Percentiles rank a stretch among this genome's conserved stretches.
These are phyloP conservation scores for Taphrina confusa DNA, from an alignment of 1,139 yeast genomes.

Conservation along the genomic window DNA sequence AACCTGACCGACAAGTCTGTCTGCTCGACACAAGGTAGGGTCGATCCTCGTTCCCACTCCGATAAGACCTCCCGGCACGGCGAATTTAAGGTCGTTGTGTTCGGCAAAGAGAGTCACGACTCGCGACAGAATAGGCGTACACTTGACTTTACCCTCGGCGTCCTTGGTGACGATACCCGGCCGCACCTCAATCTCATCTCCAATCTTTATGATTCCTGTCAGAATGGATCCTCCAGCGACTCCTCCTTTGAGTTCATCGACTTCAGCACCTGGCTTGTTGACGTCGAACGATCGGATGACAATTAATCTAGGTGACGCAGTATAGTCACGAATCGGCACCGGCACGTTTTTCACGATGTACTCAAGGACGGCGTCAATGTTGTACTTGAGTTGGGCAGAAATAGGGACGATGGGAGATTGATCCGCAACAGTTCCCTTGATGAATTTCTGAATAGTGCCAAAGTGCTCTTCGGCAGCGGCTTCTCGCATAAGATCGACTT, in stretches of 20 bases:
- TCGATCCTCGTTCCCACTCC: constrained; percentile 99
- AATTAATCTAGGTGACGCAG: constrained; percentile 89
- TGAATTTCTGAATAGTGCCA: constrained; percentile 84
- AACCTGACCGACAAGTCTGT: constrained; percentile 98
- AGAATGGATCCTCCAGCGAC: constrained; percentile 99
- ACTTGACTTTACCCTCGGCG: constrained; percentile 78
- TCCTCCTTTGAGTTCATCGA: constrained; percentile 97
- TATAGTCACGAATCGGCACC: constrained; percentile 91
- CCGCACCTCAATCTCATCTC: constrained; percentile 97
- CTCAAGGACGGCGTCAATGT: constrained; percentile 97
- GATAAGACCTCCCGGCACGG: constrained; percentile 99
- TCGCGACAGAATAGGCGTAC: constrained; percentile 92
- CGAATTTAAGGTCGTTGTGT: constrained; percentile 94
- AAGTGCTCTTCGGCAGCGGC: constrained; percentile 95
- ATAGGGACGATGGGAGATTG: constrained; percentile 99
- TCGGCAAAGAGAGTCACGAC: constrained; percentile 95
- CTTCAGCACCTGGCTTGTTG: constrained; percentile 97
- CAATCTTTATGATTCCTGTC: constrained; percentile 93
- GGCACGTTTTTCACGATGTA: constrained; percentile 95
- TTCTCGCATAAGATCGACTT: constrained; percentile 98
- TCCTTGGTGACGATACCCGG: constrained; percentile 98
- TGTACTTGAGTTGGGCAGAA: constrained; percentile 97
- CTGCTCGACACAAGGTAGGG: constrained; percentile 98
- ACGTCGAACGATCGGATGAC: constrained; percentile 99
- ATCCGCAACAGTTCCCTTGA: constrained; percentile 88